Conservation (phyloP, 2,329 filamentous ascomycete genomes). For the Ophiocordyceps unilateralis region DNA sequence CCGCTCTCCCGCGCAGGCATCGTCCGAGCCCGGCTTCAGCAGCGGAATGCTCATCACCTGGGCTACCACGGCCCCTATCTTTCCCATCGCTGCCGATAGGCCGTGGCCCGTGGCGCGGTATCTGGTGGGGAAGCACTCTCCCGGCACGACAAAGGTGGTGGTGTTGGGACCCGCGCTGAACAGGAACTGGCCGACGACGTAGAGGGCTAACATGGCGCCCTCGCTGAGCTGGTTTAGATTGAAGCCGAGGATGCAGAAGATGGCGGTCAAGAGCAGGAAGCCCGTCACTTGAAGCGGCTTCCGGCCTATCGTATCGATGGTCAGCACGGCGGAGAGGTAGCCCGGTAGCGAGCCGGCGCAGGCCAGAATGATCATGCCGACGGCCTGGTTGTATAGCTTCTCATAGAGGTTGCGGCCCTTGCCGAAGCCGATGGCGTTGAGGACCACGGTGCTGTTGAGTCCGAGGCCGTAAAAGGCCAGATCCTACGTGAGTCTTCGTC, state of each 20-base stretch:
- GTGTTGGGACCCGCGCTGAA: conserved; percentile 51
- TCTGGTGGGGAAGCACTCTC: conserved; percentile 47
- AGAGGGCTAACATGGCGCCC: conserved; percentile 37
- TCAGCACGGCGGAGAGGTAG: conserved; percentile 61
- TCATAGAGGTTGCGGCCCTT: conserved; percentile 46
- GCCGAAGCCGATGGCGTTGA: conserved; percentile 56
- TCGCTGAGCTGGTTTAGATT: conserved; percentile 30
- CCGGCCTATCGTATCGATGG: conserved; percentile 58
- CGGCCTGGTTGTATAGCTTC: conserved; percentile 52
- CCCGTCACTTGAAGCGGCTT: conserved; percentile 56
- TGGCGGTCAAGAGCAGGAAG: conserved; percentile 40
- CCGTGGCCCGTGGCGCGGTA: conserved; percentile 48
- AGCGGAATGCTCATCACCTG: conserved; percentile 49
- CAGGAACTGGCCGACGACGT: conserved; percentile 48
- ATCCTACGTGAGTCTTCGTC: conserved; percentile 28
- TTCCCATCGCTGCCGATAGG: conserved; percentile 47
- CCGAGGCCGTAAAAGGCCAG: conserved; percentile 52
- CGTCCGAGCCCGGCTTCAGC: conserved; percentile 35
- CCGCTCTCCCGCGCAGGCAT: conserved; percentile 27
- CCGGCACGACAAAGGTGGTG: conserved; percentile 47
- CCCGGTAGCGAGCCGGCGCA: conserved; percentile 65
- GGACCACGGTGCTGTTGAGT: conserved; percentile 58
- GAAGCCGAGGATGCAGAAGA: conserved; percentile 48
- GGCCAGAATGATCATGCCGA: conserved; percentile 61
- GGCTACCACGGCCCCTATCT: conserved; percentile 50